Evolutionary conservation across 2,329 filamentous ascomycete genomes (phyloP), one percentile per base, ranked within the genome.

Genomic region (Aspergillus novofumigatus): DNA sequence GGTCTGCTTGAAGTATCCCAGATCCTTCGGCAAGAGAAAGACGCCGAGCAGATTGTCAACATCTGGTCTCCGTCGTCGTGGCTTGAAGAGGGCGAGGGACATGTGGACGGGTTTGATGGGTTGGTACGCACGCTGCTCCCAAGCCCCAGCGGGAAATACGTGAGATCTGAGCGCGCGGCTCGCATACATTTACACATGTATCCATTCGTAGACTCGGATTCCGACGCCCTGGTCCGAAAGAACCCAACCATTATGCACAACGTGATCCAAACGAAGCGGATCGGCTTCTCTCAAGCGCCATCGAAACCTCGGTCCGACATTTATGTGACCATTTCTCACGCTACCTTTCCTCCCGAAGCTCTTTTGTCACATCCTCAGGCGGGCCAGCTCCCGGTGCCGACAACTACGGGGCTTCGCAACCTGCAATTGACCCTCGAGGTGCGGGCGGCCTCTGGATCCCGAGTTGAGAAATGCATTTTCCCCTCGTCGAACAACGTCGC

Each of bases 201-300:
- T 64, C 83, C 89, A 1, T 97, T 97, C 71, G 83, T 86, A 38
- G 83, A 89, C 65, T 80, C 85, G 1, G 91, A 97, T 66, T 86
- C 91, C 1, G 91, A 96, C 62, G 80, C 78, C 0, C 82, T 99
- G 44, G 89, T 97, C 68, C 91, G 89, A 67, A 86, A 88, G 50
- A 96, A 91, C 3, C 94, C 94, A 0, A 97, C 93, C 0, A 77
- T 95, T 14, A 84, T 99, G 14, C 88, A 95, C 52, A 87, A 89
- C 52, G 84, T 97, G 58, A 82, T 82, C 56, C 89, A 89, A 72
- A 96, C 92, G 0, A 88, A 82, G 66, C 94, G 94, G 71, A 92
- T 97, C 72, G 94, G 92, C 1, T 97, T 99, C 71, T 91, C 93
- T 3, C 92, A 92, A 11, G 92, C 92, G 1, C 93, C 94, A 0